phyloP scores from a whole-genome alignment of 2,329 filamentous ascomycete species.

The Fusarium sp. region DNA sequence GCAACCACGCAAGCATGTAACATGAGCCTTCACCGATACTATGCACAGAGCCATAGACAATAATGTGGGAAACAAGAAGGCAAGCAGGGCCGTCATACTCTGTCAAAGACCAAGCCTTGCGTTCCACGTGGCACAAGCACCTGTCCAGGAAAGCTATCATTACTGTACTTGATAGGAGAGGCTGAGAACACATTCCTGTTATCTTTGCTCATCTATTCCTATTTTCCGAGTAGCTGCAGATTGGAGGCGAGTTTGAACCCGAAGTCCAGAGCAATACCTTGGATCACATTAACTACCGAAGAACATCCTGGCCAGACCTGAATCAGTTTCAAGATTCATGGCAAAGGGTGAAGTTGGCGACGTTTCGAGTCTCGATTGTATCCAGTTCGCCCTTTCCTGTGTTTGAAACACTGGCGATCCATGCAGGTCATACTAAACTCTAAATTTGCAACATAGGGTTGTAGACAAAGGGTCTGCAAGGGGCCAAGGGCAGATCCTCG shows the following conservation, averaged over 20 bases:
- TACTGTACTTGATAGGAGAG: too few relatives aligned
- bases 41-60: not conserved
- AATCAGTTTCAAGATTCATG: not conserved
- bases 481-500: not conserved
- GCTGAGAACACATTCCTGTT: not conserved
- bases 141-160: not conserved
- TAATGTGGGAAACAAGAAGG: not conserved
- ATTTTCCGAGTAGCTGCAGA: not conserved
- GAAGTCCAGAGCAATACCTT: not conserved
- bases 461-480: not conserved
- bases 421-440: conserved; percentile 21
- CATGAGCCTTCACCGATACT: not conserved
- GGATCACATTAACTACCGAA: not conserved
- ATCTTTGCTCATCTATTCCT: not conserved
- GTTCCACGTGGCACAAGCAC: not conserved
- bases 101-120: not conserved
- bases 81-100: not conserved
- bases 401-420: conserved; percentile 24
- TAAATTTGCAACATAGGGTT: conserved; percentile 10
- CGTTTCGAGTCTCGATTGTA: conserved; percentile 11
- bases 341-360: not conserved
- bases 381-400: not conserved
- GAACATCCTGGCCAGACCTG: not conserved
- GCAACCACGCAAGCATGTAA: not conserved
- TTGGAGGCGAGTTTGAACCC: not conserved